phyloP scores from a whole-genome alignment of 805 yeast genomes.

The Schwanniomyces occidentalis region DNA sequence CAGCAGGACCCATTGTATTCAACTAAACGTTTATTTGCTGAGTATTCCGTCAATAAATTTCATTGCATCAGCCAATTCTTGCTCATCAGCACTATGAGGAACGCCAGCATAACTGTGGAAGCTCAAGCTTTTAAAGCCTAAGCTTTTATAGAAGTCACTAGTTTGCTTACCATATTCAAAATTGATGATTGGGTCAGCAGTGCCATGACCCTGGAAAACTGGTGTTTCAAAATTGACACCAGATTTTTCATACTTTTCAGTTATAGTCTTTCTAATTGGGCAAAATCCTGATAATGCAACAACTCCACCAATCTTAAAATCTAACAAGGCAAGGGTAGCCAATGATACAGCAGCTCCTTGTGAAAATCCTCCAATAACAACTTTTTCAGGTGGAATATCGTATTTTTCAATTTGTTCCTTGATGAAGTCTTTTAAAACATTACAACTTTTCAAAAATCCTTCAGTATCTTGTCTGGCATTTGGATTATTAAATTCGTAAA shows the following conservation, averaged over 20 bases:
- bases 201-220: conserved; percentile 87
- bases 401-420: conserved; percentile 49
- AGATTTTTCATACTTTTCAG: conserved; percentile 18
- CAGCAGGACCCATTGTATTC: too few relatives aligned
- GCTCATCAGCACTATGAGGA: conserved; percentile 66
- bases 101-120: conserved; percentile 62
- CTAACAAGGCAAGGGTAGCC: conserved; percentile 55
- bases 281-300: conserved; percentile 77
- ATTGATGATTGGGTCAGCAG: conserved; percentile 65
- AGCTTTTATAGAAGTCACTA: conserved; percentile 43
- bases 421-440: conserved; percentile 45
- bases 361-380: conserved; percentile 92
- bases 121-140: conserved; percentile 41
- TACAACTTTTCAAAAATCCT: conserved; percentile 55
- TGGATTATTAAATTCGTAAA: conserved; percentile 53
- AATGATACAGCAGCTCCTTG: conserved; percentile 88
- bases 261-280: conserved; percentile 29
- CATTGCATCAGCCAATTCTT: conserved; percentile 60
- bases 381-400: conserved; percentile 61
- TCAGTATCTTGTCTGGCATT: conserved; percentile 48
- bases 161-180: conserved; percentile 40
- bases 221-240: conserved; percentile 62
- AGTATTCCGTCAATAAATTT: conserved; percentile 26
- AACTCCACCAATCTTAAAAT: conserved; percentile 74
- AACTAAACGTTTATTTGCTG: conserved; percentile 23